Evolutionary conservation across 768 basidiomycete species (phyloP).

Genomic region (Xanthoconium purpureum): DNA sequence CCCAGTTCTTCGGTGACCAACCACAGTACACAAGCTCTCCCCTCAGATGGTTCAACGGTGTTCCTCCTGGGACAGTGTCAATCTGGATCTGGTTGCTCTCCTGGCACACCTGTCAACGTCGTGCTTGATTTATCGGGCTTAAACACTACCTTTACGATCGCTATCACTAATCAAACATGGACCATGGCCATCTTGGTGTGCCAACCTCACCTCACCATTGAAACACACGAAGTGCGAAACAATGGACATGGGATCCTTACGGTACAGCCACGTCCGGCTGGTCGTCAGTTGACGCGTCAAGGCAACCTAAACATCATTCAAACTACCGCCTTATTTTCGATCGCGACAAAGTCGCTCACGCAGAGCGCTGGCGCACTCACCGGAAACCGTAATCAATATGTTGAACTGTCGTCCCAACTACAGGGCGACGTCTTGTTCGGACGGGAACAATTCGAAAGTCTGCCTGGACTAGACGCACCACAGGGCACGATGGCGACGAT

Average conservation of each 20-base stretch:
- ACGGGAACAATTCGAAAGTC: constrained; percentile 7
- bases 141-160: constrained; percentile 11
- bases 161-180: constrained; percentile 18
- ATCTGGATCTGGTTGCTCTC: constrained; percentile 20
- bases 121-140: constrained; percentile 15
- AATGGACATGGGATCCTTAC: constrained; percentile 15
- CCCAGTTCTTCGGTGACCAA: constrained; percentile 22
- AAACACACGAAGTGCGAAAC: constrained; percentile 29
- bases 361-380: background rate
- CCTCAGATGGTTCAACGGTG: constrained; percentile 23
- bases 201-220: constrained; percentile 19
- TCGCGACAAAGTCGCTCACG: constrained; percentile 14
- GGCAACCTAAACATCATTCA: constrained; percentile 26
- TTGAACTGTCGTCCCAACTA: constrained; percentile 13
- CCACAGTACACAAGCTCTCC: constrained; percentile 16
- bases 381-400: background rate
- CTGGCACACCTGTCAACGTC: background rate
- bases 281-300: constrained; percentile 13
- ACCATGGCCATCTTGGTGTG: constrained; percentile 21
- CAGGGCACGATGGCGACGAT: background rate
- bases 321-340: constrained; percentile 22
- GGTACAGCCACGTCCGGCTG: constrained; percentile 17
- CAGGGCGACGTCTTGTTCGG: constrained; percentile 23
- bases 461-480: background rate
- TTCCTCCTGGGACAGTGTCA: constrained; percentile 22